Evolutionary conservation across 345 rosid genomes (phyloP).

Genomic region (Zanthoxylum bungeanum): DNA sequence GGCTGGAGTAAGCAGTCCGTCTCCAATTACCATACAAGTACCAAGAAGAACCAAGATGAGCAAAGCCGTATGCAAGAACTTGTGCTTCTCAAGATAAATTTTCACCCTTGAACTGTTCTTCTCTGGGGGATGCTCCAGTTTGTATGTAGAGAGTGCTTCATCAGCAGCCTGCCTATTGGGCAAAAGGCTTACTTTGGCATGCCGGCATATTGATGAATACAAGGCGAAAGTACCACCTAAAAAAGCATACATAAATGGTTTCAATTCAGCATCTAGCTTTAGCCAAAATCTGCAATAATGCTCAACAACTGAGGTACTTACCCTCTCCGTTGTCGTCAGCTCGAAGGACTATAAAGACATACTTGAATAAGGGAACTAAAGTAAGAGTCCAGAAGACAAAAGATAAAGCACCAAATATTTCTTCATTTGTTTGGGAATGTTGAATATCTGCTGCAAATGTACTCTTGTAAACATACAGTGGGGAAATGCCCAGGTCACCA

Average conservation of each 20-base stretch:
- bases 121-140: conserved; percentile 71
- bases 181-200: conserved; percentile 86
- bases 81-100: conserved; percentile 75
- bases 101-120: conserved; percentile 62
- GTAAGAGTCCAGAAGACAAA: conserved; percentile 99
- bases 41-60: conserved; percentile 93
- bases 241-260: conserved; percentile 13
- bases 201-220: conserved; percentile 91
- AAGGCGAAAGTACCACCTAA: conserved; percentile 96
- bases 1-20: conserved; percentile 96
- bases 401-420: conserved; percentile 90
- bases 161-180: conserved; percentile 92
- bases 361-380: conserved; percentile 84
- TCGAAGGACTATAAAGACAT: conserved; percentile 90
- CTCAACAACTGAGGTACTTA: conserved; percentile 22
- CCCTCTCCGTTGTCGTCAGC: conserved; percentile 99
- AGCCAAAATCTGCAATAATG: not conserved
- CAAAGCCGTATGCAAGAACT: conserved; percentile 82
- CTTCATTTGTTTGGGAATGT: conserved; percentile 92
- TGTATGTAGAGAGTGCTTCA: conserved; percentile 96
- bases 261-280: not conserved
- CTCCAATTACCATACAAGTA: conserved; percentile 99
- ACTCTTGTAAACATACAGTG: conserved; percentile 90
- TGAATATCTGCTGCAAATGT: conserved; percentile 96
- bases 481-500: conserved; percentile 94